Conservation (phyloP, 1,284 basidiomycete genomes). For the Chalciporus piperatoides region DNA sequence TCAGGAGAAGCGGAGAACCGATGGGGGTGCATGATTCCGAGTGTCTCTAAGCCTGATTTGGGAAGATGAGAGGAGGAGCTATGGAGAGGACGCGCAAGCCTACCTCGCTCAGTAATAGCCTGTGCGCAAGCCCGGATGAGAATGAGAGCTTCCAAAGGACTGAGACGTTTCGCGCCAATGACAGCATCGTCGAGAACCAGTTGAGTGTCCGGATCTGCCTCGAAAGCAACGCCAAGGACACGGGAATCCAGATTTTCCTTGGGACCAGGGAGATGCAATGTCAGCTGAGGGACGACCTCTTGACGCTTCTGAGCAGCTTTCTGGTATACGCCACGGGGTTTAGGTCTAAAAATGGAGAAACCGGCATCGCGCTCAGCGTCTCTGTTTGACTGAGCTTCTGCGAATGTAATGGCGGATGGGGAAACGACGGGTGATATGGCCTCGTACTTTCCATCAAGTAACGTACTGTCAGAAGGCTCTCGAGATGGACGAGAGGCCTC, state of each 20-base stretch:
- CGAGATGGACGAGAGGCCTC: slow-evolving; percentile 35
- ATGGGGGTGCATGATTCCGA: slow-evolving; percentile 77
- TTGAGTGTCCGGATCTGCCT: slow-evolving; percentile 49
- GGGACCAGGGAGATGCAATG: slow-evolving; percentile 53
- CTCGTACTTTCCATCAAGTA: slow-evolving; percentile 72
- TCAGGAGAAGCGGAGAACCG: slow-evolving; percentile 71
- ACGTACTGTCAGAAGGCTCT: slow-evolving; percentile 36
- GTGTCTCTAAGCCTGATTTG: slow-evolving; percentile 60
- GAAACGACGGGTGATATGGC: slow-evolving; percentile 55
- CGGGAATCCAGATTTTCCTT: slow-evolving; percentile 46
- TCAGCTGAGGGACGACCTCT: slow-evolving; percentile 46
- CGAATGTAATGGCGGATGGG: slow-evolving; percentile 44
- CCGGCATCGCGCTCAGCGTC: slow-evolving; percentile 36
- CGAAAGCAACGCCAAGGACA: slow-evolving; percentile 54
- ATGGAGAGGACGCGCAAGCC: slow-evolving; percentile 17
- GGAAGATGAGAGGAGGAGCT: slow-evolving; percentile 3
- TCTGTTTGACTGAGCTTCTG: slow-evolving; percentile 27
- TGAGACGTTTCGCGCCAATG: slow-evolving; percentile 55
- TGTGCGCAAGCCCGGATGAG: slow-evolving; percentile 63
- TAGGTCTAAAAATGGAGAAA: slow-evolving; percentile 51
- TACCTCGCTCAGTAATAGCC: slow-evolving; percentile 59
- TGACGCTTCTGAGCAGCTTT: slow-evolving; percentile 19
- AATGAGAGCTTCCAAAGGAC: slow-evolving; percentile 53
- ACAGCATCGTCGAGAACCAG: slow-evolving; percentile 46
- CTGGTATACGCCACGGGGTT: slow-evolving; percentile 40